Conservation (phyloP, 106 monocot species). For the Phalaenopsis equestris region DNA sequence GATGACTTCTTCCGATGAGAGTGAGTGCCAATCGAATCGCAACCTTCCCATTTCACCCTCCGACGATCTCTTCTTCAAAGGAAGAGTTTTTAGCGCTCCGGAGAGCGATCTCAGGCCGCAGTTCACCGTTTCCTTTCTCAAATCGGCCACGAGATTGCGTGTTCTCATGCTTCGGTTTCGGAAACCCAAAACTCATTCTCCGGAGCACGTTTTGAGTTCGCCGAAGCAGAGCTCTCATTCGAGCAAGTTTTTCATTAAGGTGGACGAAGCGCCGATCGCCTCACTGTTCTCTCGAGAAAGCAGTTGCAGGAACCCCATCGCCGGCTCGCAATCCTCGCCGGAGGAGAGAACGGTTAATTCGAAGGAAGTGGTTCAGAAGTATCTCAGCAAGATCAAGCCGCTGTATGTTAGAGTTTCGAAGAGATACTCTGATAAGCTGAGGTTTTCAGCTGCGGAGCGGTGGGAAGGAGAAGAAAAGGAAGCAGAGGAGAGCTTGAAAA, state of each 20-base stretch:
- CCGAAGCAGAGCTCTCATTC: no score
- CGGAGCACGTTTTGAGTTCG: not conserved
- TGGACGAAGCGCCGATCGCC: slow-evolving; percentile 43
- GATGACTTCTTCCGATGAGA: not conserved
- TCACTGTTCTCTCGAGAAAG: not conserved
- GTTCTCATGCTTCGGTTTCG: slow-evolving; percentile 42
- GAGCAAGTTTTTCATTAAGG: slow-evolving; percentile 25
- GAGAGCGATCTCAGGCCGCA: slow-evolving; percentile 12
- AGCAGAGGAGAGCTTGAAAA: no score
- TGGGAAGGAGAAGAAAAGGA: slow-evolving; percentile 5
- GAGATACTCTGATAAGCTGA: slow-evolving; percentile 4
- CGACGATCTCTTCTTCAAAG: no score
- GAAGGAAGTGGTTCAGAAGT: slow-evolving; percentile 60
- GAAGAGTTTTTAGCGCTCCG: no score
- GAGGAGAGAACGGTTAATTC: slow-evolving; percentile 25
- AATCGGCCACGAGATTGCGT: slow-evolving; percentile 61
- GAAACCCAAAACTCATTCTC: slow-evolving; percentile 21
- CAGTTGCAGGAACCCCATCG: not conserved
- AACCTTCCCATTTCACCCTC: no score
- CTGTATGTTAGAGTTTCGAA: slow-evolving; percentile 37
- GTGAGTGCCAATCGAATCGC: no score
- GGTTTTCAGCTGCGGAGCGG: not conserved
- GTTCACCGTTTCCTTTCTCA: slow-evolving; percentile 36
- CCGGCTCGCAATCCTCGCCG: not conserved
- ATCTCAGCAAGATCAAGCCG: slow-evolving; percentile 74